A percentile compares a stretch with the other conserved stretches of the same genome.
phyloP scores from a whole-genome alignment of 2,329 filamentous ascomycete genomes.

The Leptographium lundbergii region DNA sequence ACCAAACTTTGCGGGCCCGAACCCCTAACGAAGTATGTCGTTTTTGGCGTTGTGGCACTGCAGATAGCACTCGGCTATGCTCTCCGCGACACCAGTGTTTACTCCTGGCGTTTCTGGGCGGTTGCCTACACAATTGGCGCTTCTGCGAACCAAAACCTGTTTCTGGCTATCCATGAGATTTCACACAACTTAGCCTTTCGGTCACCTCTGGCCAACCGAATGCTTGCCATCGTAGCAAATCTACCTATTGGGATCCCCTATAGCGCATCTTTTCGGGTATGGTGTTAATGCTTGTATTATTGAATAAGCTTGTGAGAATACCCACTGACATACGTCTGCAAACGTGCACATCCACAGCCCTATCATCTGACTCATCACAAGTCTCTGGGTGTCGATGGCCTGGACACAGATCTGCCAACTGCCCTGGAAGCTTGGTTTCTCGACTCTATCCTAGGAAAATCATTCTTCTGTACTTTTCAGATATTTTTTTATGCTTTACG shows the following conservation, averaged over 20 bases:
- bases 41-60: conserved; percentile 67
- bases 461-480: conserved; percentile 98
- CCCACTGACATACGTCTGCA: background rate
- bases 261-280: conserved; percentile 82
- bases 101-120: conserved; percentile 74
- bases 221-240: conserved; percentile 89
- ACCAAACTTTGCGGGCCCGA: conserved; percentile 95
- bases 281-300: conserved; percentile 13
- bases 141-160: conserved; percentile 95
- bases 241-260: conserved; percentile 93
- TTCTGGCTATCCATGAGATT: conserved; percentile 97
- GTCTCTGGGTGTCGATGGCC: conserved; percentile 87
- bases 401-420: conserved; percentile 93
- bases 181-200: conserved; percentile 94
- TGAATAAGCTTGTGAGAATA: conserved; percentile 1
- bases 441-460: conserved; percentile 88
- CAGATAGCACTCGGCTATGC: conserved; percentile 69
- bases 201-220: conserved; percentile 63
- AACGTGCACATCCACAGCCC: conserved; percentile 37
- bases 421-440: conserved; percentile 83
- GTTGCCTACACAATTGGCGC: conserved; percentile 87
- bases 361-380: conserved; percentile 99
- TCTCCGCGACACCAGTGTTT: conserved; percentile 63
- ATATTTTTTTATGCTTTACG: conserved; percentile 97
- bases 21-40: conserved; percentile 88